A percentile compares a stretch with the other conserved stretches of the same genome.
Conservation (phyloP, 2,329 filamentous ascomycete species). For the Tolypocladium ophioglossoides region DNA sequence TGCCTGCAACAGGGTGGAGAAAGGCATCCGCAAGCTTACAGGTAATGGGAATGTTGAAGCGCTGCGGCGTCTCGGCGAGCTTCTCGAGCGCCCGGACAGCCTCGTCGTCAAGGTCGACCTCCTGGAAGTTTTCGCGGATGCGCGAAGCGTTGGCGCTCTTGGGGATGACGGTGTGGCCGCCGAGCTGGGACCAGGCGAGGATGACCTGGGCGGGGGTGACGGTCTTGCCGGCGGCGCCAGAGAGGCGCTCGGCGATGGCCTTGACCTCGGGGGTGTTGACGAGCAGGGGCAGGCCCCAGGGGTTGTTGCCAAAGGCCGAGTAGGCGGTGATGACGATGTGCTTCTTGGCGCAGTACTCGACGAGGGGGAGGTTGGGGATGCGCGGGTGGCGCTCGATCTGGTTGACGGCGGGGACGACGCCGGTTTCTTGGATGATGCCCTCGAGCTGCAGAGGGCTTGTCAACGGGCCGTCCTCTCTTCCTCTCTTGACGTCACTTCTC, state of each 20-base stretch:
- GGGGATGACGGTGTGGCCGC: conserved; percentile 62
- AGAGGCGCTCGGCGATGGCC: conserved; percentile 40
- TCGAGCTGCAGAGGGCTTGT: conserved; percentile 30
- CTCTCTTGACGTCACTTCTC: too few species aligned
- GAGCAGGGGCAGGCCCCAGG: conserved; percentile 35
- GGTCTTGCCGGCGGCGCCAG: conserved; percentile 20
- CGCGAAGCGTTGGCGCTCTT: conserved; percentile 60
- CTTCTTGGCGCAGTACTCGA: conserved; percentile 51
- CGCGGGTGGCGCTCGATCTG: conserved; percentile 61
- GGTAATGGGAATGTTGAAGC: conserved; percentile 33
- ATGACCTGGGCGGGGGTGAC: conserved; percentile 33
- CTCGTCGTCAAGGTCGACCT: conserved; percentile 48
- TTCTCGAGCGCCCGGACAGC: conserved; percentile 51
- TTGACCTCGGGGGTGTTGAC: conserved; percentile 46
- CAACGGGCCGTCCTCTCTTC: background rate
- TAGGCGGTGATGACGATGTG: conserved; percentile 58
- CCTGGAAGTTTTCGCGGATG: conserved; percentile 60
- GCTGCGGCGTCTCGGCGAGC: conserved; percentile 42
- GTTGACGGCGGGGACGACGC: conserved; percentile 52
- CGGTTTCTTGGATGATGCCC: conserved; percentile 43
- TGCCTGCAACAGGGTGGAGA: background rate
- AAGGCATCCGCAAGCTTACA: conserved; percentile 19
- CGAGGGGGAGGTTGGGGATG: conserved; percentile 43
- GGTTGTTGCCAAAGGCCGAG: conserved; percentile 43
- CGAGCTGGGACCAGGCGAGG: conserved; percentile 47